A percentile compares a stretch with the other conserved stretches of the same genome.
Conservation (phyloP, 768 basidiomycete genomes). For the Pleurotus citrinopileatus region DNA sequence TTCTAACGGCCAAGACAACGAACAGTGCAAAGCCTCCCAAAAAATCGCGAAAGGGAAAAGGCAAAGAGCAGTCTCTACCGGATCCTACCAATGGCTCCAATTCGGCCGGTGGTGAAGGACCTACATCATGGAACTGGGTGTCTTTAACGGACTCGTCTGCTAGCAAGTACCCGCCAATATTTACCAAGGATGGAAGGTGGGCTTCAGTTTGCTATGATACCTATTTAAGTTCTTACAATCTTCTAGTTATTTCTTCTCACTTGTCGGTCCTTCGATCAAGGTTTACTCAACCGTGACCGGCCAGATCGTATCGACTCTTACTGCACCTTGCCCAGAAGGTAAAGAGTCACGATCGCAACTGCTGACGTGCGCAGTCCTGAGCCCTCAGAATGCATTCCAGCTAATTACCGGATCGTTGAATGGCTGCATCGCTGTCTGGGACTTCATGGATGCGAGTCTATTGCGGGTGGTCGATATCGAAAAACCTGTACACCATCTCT, state of each 20-base stretch:
- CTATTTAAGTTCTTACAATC: not conserved
- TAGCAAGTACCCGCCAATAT: slow-evolving; percentile 67
- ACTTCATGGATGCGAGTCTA: slow-evolving; percentile 82
- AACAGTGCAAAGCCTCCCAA: slow-evolving; percentile 17
- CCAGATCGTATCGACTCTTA: slow-evolving; percentile 80
- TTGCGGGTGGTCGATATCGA: slow-evolving; percentile 71
- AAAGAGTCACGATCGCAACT: slow-evolving; percentile 38
- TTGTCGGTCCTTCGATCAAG: slow-evolving; percentile 78
- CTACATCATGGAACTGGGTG: slow-evolving; percentile 61
- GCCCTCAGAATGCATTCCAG: slow-evolving; percentile 87
- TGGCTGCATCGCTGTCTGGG: slow-evolving; percentile 89
- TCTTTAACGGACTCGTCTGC: slow-evolving; percentile 66
- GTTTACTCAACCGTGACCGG: slow-evolving; percentile 81
- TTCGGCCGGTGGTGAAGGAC: slow-evolving; percentile 24
- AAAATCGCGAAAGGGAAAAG: slow-evolving; percentile 45
- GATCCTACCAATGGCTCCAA: slow-evolving; percentile 19
- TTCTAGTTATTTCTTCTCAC: slow-evolving; percentile 83
- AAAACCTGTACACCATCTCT: slow-evolving; percentile 69
- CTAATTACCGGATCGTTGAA: slow-evolving; percentile 82
- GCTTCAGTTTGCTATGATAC: not conserved
- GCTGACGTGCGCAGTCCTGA: slow-evolving; percentile 74
- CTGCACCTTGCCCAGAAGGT: slow-evolving; percentile 38
- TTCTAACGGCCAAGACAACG: slow-evolving; percentile 26
- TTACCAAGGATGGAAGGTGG: slow-evolving; percentile 88
- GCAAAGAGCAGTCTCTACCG: slow-evolving; percentile 33